Evolutionary conservation across 106 monocot genomes (phyloP).

Genomic region (Phalaenopsis aphrodite): DNA sequence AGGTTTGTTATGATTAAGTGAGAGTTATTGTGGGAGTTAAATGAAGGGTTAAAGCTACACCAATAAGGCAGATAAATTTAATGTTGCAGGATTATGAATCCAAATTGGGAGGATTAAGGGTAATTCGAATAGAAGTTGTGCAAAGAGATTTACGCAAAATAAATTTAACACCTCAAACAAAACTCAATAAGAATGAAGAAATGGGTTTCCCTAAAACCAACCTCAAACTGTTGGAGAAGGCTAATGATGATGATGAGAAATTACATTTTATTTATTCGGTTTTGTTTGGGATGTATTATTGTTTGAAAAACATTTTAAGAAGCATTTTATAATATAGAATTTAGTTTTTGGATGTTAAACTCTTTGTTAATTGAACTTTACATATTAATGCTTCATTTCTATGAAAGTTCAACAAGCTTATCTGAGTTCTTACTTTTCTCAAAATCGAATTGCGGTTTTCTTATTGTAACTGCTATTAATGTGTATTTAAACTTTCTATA

Average conservation of each 20-base stretch:
- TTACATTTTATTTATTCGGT: neutral
- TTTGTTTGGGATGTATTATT: neutral
- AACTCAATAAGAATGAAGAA: neutral
- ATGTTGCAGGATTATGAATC: neutral
- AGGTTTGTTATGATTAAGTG: too few species aligned
- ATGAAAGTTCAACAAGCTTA: neutral
- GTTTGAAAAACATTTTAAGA: too few species aligned
- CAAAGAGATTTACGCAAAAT: neutral
- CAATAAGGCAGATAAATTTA: neutral
- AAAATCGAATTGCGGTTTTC: neutral
- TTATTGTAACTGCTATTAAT: neutral
- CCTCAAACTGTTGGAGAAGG: neutral
- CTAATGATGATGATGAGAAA: neutral
- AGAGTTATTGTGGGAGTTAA: neutral
- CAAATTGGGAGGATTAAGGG: neutral
- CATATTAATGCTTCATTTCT: neutral
- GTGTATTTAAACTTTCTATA: neutral
- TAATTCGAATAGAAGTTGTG: neutral
- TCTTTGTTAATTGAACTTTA: neutral
- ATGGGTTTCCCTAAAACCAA: neutral
- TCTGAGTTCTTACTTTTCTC: neutral
- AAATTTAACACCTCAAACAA: neutral
- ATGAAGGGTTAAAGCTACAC: neutral
- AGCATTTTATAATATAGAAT: neutral
- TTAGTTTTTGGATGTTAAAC: neutral